Evolutionary conservation across 2,329 filamentous ascomycete species (phyloP), one percentile per base, ranked within the genome.

Genomic region (Alternaria solani): DNA sequence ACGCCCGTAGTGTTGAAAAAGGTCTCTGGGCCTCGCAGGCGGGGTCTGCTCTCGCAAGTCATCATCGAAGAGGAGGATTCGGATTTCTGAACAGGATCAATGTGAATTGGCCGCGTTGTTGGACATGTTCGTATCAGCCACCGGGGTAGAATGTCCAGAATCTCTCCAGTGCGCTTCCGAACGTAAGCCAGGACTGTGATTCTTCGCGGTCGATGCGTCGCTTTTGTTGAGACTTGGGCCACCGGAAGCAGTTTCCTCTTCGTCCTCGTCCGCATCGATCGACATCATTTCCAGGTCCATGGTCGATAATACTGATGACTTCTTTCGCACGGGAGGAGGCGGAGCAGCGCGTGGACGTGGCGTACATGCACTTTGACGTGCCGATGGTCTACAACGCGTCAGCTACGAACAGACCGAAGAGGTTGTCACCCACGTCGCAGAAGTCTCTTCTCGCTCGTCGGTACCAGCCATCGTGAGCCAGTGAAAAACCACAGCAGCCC

Each of bases 41-140:
- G 81, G 51, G 85, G 85, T 1, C 73, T 92, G 18, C 78, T 90
- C 43, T 83, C 85, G 28, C 87, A 90, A 72, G 90, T 88, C 0
- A 92, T 93, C 63, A 84, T 90, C 58, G 90, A 91, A 75, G 90
- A 92, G 73, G 88, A 90, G 52, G 89, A 91, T 73, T 83, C 81
- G 1, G 81, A 83, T 46, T 81, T 78, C 52, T 83, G 66, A 79
- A 12, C 12, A 12, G 2, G 1, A 1, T 36, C n/a, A 11, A 3
- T 30, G 26, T n/a, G 48, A 11, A 8, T 28, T 16, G 12, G 16
- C 32, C 23, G 30, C 26, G 6, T 8, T 8, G 20, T 25, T 38
- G 18, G 38, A 23, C 2, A 36, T 32, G 25, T 25, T 14, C 20
- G 16, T 14, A 25, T 51, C 51, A 9, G 25, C 11, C 26, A 54